Conservation (phyloP, 768 basidiomycete genomes). For the Daedalea quercina region DNA sequence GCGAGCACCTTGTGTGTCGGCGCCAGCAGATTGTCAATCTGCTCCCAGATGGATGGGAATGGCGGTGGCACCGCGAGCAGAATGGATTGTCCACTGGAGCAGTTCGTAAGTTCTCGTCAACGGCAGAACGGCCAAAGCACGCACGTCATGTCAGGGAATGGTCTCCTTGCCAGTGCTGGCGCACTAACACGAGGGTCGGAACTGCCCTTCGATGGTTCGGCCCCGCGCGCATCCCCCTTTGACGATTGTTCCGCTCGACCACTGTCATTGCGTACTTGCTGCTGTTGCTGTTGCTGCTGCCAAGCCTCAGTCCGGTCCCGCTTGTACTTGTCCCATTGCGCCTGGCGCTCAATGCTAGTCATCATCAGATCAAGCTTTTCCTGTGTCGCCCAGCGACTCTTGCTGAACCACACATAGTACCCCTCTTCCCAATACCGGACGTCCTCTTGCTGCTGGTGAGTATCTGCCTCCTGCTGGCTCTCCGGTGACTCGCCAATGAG, state of each 20-base stretch:
- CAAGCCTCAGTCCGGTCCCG: conserved; percentile 47
- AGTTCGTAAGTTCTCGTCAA: background rate
- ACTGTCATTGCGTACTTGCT: background rate
- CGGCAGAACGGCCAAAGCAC: background rate
- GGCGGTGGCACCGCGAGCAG: conserved; percentile 55
- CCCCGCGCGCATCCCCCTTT: background rate
- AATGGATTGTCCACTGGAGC: conserved; percentile 30
- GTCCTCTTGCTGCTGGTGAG: conserved; percentile 21
- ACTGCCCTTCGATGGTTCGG: background rate
- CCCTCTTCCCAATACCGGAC: conserved; percentile 67
- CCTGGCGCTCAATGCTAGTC: conserved; percentile 46
- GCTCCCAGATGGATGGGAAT: conserved; percentile 43
- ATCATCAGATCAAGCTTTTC: conserved; percentile 58
- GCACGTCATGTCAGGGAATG: conserved; percentile 16
- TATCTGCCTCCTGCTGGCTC: conserved; percentile 3
- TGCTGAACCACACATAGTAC: conserved; percentile 67
- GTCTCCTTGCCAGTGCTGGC: conserved; percentile 3
- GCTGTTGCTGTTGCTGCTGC: conserved; percentile 33
- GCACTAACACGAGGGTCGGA: background rate
- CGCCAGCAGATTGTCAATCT: conserved; percentile 46
- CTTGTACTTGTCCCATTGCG: conserved; percentile 31
- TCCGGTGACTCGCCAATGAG: conserved; percentile 9
- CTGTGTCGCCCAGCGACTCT: conserved; percentile 42
- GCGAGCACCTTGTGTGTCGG: conserved; percentile 48
- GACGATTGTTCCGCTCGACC: background rate